Evolutionary conservation across 2,329 filamentous ascomycete species (phyloP), one percentile per base, ranked within the genome.

Genomic region (Amphichorda felina): DNA sequence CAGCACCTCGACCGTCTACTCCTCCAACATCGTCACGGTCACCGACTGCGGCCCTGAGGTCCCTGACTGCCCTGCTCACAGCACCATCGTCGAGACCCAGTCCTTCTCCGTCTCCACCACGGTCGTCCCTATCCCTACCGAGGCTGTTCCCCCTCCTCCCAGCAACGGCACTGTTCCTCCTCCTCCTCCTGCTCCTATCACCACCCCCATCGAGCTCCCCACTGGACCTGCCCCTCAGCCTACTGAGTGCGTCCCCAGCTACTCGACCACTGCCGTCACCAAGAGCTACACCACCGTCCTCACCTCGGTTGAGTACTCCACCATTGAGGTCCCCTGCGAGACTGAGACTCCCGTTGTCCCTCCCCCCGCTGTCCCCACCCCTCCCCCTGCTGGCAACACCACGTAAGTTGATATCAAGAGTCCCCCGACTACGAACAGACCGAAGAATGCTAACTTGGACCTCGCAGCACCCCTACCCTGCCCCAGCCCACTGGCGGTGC

Each of bases 21-120:
- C 60, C 47, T 76, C 72, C 53, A 63, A 64, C 48, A 60, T 75
- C 53, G 60, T 70, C 53, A 79, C 74, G 59, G 60, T 79, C 65
- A 78, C 70, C 58, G 66, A 65, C 38, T 79, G 75, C 64, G 64
- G 58, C 39, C 61, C 72, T 34, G 64, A 65, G 41, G 72, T 79
- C 50, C 68, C 71, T 55, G 51, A 80, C 72, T 82, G 78, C 70
- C 70, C 70, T 41, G 55, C 56, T 25, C 52, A 50, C 45, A 53
- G 52, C 49, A 59, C 53, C 40, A 46, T 55, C 39, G 39, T 56
- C 37, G 42, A 45, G 30, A 63, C 59, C 36, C 50, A 57, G 52
- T 56, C 55, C 40, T 36, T 58, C 37, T 48, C 54, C 36, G 44
- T 57, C 47, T 57, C 57, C 40, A 62, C 57, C 54, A 61, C 57